Percentiles rank a stretch among this genome's conserved stretches.
These are phyloP conservation scores for Neurospora sp. DNA, from an alignment of 495 filamentous ascomycete species.

Conservation along the genomic window DNA sequence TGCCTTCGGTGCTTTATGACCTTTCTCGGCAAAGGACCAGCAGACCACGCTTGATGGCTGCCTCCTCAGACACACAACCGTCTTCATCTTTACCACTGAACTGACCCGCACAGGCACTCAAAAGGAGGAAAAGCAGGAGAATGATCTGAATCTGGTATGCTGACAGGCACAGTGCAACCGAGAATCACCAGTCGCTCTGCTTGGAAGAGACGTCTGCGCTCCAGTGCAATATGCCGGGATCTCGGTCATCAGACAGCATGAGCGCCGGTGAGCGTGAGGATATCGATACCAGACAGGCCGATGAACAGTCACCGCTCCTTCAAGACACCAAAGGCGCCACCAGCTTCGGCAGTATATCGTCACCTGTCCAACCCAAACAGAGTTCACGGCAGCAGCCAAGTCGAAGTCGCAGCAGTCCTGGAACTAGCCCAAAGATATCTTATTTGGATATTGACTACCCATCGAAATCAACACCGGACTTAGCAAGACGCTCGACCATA, in stretches of 20 bases:
- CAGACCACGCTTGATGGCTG: background rate
- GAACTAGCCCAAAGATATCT: background rate
- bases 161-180: background rate
- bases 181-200: background rate
- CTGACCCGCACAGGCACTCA: background rate
- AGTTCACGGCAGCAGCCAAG: background rate
- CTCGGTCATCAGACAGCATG: background rate
- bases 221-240: background rate
- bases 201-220: background rate
- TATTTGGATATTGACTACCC: background rate
- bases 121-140: background rate
- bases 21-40: background rate
- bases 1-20: background rate
- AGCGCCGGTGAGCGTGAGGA: background rate
- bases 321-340: background rate
- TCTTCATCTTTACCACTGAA: background rate
- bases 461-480: background rate
- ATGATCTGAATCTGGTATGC: background rate
- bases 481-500: background rate
- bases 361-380: background rate
- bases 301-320: background rate
- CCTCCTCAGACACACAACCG: background rate
- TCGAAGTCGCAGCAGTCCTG: background rate
- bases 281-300: background rate
- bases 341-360: background rate